Evolutionary conservation across 345 rosid species (phyloP).

Genomic region (Bretschneidera sinensis): DNA sequence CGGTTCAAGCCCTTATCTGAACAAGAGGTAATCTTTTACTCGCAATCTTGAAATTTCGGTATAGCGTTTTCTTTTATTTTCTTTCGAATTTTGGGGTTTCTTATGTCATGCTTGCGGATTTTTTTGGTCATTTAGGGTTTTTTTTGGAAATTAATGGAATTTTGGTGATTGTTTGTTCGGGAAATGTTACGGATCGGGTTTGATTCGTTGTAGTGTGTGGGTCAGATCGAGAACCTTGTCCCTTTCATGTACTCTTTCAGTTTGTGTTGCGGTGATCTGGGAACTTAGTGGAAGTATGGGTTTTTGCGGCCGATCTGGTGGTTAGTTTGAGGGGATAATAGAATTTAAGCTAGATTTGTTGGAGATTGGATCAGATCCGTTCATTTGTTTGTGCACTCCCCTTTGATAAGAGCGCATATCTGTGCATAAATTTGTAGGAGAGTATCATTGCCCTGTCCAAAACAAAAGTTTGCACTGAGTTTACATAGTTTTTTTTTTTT

Average conservation of each 20-base stretch:
- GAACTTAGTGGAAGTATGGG: not conserved
- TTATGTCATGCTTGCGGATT: not conserved
- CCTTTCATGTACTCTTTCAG: not conserved
- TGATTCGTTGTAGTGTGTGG: not conserved
- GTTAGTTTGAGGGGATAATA: slow-evolving; percentile 4
- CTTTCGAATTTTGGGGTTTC: not conserved
- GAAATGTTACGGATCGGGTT: slow-evolving; percentile 2
- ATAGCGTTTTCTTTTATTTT: not conserved
- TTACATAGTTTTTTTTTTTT: too few species aligned
- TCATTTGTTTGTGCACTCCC: not conserved
- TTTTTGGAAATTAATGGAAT: not conserved
- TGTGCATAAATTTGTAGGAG: not conserved
- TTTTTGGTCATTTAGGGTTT: too few species aligned
- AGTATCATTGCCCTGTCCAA: too few species aligned
- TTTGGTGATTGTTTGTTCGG: not conserved
- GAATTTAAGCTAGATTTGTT: not conserved
- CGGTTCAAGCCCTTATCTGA: slow-evolving; percentile 63
- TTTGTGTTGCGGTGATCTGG: slow-evolving; percentile 2
- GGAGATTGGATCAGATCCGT: slow-evolving; percentile 22
- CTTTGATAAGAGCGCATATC: not conserved
- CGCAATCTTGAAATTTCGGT: not conserved
- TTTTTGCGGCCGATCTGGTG: slow-evolving; percentile 8
- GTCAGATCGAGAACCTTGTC: not conserved
- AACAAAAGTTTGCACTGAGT: too few species aligned
- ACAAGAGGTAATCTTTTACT: slow-evolving; percentile 29